Evolutionary conservation across 352 stramenopile species (phyloP).

Genomic region (Phytopythium boreale): DNA sequence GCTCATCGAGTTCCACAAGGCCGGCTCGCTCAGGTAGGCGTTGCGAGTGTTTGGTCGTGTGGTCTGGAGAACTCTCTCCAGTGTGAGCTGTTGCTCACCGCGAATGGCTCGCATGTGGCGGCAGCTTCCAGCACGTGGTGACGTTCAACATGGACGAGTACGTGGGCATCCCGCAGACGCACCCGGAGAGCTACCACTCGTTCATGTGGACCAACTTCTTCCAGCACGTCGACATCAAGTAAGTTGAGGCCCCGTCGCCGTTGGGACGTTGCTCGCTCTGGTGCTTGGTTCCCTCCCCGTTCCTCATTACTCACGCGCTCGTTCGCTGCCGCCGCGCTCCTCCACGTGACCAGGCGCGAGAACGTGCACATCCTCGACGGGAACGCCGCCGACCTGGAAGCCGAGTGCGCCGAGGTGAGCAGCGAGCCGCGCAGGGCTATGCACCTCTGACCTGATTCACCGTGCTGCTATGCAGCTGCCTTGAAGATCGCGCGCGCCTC

Average conservation of each 20-base stretch:
- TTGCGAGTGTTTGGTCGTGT: too few relatives aligned
- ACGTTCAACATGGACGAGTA: conserved; percentile 94
- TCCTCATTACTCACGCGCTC: neutral
- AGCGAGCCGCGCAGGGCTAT: neutral
- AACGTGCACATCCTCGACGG: conserved; percentile 89
- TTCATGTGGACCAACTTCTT: conserved; percentile 92
- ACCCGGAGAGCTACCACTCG: conserved; percentile 87
- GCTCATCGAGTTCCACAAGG: conserved; percentile 69
- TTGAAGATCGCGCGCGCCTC: neutral
- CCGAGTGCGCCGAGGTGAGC: conserved; percentile 64
- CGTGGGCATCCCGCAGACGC: conserved; percentile 65
- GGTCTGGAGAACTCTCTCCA: too few relatives aligned
- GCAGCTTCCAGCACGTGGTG: conserved; percentile 83
- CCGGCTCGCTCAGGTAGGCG: conserved; percentile 36
- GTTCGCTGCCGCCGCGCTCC: neutral
- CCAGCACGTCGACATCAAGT: conserved; percentile 88
- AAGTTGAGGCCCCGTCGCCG: conserved; percentile 3
- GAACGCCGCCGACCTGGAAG: conserved; percentile 72
- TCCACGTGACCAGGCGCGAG: conserved; percentile 37
- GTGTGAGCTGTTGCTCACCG: neutral
- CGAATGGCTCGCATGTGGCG: neutral
- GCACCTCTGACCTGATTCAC: neutral
- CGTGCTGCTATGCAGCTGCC: neutral
- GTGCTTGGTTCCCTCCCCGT: neutral
- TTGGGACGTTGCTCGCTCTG: too few relatives aligned